phyloP scores from a whole-genome alignment of 768 basidiomycete species.

The Fibroporia radiculosa region DNA sequence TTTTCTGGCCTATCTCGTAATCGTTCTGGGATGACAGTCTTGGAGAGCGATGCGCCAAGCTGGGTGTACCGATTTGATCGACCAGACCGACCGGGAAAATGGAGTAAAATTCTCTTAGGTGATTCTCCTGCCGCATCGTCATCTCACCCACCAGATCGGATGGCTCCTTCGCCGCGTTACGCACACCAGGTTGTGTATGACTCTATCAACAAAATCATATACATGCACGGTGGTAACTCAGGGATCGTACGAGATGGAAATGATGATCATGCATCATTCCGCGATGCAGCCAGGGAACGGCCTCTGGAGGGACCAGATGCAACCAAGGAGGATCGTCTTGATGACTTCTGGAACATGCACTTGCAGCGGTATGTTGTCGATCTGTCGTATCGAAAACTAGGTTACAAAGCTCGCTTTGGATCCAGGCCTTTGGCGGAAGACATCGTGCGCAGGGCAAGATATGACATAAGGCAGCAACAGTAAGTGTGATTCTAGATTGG shows the following conservation, averaged over 20 bases:
- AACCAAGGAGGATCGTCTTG: conserved; percentile 42
- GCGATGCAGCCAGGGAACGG: conserved; percentile 16
- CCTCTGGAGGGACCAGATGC: conserved; percentile 12
- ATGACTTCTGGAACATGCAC: conserved; percentile 76
- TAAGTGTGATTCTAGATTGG: too few relatives aligned
- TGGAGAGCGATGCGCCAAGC: conserved; percentile 43
- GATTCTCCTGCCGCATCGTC: neutral
- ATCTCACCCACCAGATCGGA: conserved; percentile 15
- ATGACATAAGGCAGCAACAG: conserved; percentile 67
- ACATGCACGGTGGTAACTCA: conserved; percentile 73
- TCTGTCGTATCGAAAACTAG: neutral
- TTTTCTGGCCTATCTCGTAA: conserved; percentile 54
- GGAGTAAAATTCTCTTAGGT: conserved; percentile 50
- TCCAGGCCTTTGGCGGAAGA: conserved; percentile 54
- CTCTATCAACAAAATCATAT: conserved; percentile 43
- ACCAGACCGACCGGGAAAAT: conserved; percentile 47
- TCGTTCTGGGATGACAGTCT: conserved; percentile 30
- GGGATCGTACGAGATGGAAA: conserved; percentile 29
- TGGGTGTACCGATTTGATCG: conserved; percentile 62
- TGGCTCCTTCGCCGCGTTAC: conserved; percentile 55
- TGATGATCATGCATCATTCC: conserved; percentile 36
- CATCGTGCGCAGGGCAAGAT: conserved; percentile 55
- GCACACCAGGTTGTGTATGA: conserved; percentile 79
- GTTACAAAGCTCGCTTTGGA: neutral
- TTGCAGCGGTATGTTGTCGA: conserved; percentile 44